phyloP scores from a whole-genome alignment of 495 filamentous ascomycete species.

The Lasiosphaeria hispida region DNA sequence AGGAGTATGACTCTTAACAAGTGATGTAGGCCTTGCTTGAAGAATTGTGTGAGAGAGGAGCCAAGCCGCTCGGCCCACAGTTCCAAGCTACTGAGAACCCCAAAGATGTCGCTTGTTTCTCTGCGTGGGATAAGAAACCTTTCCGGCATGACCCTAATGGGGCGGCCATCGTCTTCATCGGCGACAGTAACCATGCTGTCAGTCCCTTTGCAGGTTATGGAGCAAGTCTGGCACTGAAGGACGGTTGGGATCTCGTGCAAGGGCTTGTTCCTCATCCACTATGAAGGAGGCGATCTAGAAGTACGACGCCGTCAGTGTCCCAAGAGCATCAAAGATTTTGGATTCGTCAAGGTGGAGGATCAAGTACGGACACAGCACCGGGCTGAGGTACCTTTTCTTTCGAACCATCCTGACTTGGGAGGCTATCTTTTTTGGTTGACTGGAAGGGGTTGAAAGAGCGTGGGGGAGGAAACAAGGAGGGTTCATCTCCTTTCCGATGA shows the following conservation, averaged over 20 bases:
- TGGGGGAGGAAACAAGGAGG: too few relatives aligned
- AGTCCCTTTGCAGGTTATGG: constrained; percentile 45
- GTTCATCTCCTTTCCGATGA: too few relatives aligned
- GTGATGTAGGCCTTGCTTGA: constrained; percentile 19
- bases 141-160: constrained; percentile 28
- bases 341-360: constrained; percentile 23
- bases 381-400: constrained; percentile 14
- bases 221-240: constrained; percentile 41
- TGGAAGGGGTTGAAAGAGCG: constrained; percentile 5
- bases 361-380: constrained; percentile 37
- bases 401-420: constrained; percentile 5
- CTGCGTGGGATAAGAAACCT: constrained; percentile 37
- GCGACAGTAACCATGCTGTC: constrained; percentile 45
- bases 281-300: constrained; percentile 22
- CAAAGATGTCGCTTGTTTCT: constrained; percentile 29
- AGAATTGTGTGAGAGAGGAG: constrained; percentile 27
- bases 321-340: constrained; percentile 24
- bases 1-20: not conserved
- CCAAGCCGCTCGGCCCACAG: constrained; percentile 27
- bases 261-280: constrained; percentile 21
- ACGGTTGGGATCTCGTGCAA: constrained; percentile 41
- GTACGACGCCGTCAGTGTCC: constrained; percentile 32
- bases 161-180: constrained; percentile 37
- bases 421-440: constrained; percentile 11
- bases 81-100: constrained; percentile 33